A percentile compares a stretch with the other conserved stretches of the same genome.
These are phyloP conservation scores for Cercophora scortea DNA, from an alignment of 495 filamentous ascomycete species.

Conservation along the genomic window DNA sequence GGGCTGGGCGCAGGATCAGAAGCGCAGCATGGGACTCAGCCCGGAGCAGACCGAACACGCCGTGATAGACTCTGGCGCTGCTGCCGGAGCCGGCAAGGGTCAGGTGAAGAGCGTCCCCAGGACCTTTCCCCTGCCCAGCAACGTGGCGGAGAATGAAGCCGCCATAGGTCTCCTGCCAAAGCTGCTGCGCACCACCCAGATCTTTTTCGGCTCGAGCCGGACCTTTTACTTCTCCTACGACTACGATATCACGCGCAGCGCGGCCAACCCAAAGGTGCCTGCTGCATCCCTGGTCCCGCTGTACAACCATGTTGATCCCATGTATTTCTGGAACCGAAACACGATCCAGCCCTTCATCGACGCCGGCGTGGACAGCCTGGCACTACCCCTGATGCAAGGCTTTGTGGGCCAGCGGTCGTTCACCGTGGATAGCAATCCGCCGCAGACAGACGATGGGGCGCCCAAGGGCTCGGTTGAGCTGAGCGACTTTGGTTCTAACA, in stretches of 20 bases:
- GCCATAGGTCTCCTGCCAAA: conserved; percentile 64
- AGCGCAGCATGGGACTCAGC: conserved; percentile 51
- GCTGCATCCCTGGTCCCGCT: conserved; percentile 46
- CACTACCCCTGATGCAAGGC: conserved; percentile 84
- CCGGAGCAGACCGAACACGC: conserved; percentile 14
- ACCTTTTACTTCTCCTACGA: conserved; percentile 96
- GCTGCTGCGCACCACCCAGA: conserved; percentile 69
- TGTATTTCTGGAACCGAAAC: conserved; percentile 86
- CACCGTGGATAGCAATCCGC: conserved; percentile 45
- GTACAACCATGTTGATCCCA: conserved; percentile 63
- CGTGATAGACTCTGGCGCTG: background rate
- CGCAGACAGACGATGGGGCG: conserved; percentile 30
- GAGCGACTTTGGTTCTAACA: conserved; percentile 16
- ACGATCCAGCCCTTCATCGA: conserved; percentile 68
- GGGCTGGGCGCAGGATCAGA: conserved; percentile 60
- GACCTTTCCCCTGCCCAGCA: conserved; percentile 17
- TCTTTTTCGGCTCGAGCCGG: conserved; percentile 66
- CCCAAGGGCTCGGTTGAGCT: conserved; percentile 35
- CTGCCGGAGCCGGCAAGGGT: conserved; percentile 5
- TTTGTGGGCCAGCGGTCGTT: conserved; percentile 89
- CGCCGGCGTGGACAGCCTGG: conserved; percentile 53
- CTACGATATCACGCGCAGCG: conserved; percentile 69
- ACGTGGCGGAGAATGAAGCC: conserved; percentile 23
- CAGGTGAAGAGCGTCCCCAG: conserved; percentile 9
- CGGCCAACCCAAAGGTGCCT: conserved; percentile 35